Evolutionary conservation across 768 basidiomycete genomes (phyloP).

Genomic region (Polyporus arcularius): DNA sequence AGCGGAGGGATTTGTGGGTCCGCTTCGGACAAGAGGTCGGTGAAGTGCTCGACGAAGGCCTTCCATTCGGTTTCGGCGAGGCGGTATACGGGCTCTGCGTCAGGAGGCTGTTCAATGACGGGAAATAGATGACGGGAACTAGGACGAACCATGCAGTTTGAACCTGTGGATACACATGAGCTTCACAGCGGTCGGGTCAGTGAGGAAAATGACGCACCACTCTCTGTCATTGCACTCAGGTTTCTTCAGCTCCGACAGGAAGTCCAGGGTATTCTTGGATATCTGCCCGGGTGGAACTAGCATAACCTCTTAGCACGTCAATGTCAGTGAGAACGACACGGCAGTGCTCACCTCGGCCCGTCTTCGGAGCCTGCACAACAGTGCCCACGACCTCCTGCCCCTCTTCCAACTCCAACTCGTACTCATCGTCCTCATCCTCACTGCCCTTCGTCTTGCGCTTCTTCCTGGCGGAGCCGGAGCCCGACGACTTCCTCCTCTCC

Average conservation of each 20-base stretch:
- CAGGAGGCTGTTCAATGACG: too few species aligned
- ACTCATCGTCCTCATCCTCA: slow-evolving; percentile 44
- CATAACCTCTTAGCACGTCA: background rate
- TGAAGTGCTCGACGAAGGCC: slow-evolving; percentile 74
- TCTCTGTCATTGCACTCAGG: slow-evolving; percentile 82
- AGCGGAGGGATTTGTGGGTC: slow-evolving; percentile 86
- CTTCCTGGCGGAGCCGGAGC: slow-evolving; percentile 14
- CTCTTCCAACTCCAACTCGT: slow-evolving; percentile 52
- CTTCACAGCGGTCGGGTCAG: background rate
- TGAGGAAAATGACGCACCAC: slow-evolving; percentile 51
- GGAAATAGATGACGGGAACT: background rate
- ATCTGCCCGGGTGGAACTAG: slow-evolving; percentile 79
- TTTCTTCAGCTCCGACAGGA: slow-evolving; percentile 67
- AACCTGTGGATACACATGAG: background rate
- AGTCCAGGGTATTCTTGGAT: slow-evolving; percentile 83
- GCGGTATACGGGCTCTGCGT: slow-evolving; percentile 73
- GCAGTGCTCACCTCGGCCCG: slow-evolving; percentile 64
- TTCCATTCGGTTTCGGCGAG: slow-evolving; percentile 90
- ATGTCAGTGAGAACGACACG: background rate
- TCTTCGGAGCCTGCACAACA: slow-evolving; percentile 80
- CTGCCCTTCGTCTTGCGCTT: slow-evolving; percentile 31
- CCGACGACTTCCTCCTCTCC: slow-evolving; percentile 14
- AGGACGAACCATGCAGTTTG: slow-evolving; percentile 10
- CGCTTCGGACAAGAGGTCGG: slow-evolving; percentile 62
- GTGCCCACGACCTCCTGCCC: slow-evolving; percentile 73